These are phyloP conservation scores for Candida incommunis DNA, from an alignment of 805 yeast species.

Conservation along the genomic window DNA sequence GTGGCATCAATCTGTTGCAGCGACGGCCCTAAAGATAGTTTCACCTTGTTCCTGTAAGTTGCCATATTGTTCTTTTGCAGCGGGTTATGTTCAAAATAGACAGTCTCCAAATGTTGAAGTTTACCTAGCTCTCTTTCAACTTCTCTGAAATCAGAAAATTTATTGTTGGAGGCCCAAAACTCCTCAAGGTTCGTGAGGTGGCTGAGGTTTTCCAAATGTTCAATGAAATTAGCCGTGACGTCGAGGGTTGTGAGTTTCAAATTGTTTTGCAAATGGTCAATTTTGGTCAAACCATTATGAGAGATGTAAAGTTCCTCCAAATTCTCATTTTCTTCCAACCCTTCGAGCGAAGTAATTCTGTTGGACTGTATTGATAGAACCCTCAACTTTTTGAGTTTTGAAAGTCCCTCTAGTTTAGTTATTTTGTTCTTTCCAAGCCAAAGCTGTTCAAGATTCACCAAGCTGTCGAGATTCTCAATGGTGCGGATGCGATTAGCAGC, in stretches of 20 bases:
- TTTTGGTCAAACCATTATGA: slow-evolving; percentile 59
- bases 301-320: slow-evolving; percentile 81
- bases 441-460: slow-evolving; percentile 51
- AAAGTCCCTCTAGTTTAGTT: slow-evolving; percentile 45
- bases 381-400: slow-evolving; percentile 43
- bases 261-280: slow-evolving; percentile 69
- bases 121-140: slow-evolving; percentile 50
- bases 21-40: slow-evolving; percentile 54
- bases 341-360: slow-evolving; percentile 62
- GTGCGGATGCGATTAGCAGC: slow-evolving; percentile 72
- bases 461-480: slow-evolving; percentile 37
- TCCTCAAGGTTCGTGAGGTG: slow-evolving; percentile 70
- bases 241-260: slow-evolving; percentile 59
- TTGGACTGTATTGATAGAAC: slow-evolving; percentile 85
- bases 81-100: slow-evolving; percentile 90
- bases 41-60: slow-evolving; percentile 72
- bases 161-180: slow-evolving; percentile 82
- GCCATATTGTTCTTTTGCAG: slow-evolving; percentile 60
- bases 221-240: slow-evolving; percentile 59
- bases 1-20: slow-evolving; percentile 86
- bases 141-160: slow-evolving; percentile 52
- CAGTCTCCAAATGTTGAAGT: slow-evolving; percentile 61
- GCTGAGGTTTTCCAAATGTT: slow-evolving; percentile 44
- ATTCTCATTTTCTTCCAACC: slow-evolving; percentile 54
- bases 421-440: slow-evolving; percentile 92